Evolutionary conservation across 495 filamentous ascomycete species (phyloP), one percentile per base, ranked within the genome.

Genomic region (Xylaria flabelliformis): DNA sequence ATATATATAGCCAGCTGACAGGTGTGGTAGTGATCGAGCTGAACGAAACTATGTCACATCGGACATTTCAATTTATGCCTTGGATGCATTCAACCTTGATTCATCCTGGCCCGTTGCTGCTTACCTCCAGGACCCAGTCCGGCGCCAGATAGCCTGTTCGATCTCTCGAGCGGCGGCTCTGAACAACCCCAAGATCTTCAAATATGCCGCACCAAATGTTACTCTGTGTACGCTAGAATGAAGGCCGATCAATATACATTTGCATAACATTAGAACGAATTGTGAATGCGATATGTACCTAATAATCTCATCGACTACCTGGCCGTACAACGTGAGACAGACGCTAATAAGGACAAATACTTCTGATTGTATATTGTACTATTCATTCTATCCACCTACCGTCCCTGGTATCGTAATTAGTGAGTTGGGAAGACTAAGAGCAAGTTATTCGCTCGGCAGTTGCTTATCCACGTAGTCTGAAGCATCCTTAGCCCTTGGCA

Each of bases 1-100:
- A 17, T 61, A 61, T 61, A 61, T 61, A 61, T 61, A 61, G 58
- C 58, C 39, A 61, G 58, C 58, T 61, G 58, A 61, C 58, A 21
- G 32, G 32, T 41, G 58, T 61, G 58, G 58, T 61, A 21, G 32
- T 21, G 39, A 61, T 61, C 17, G 58, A 61, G 58, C 58, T 61
- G 58, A 61, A 21, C 58, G 12, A 56, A 61, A 19, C 29, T 32
- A 61, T 39, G 58, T 39, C 58, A 61, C 34, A 61, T 61, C 58
- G 58, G 56, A 61, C 34, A 39, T 61, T 61, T 39, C 58, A 61
- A 34, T 61, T 61, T 39, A 61, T 56, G 53, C 53, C 53, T 10
- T 56, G 19, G 6, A 59, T 59, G 55, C 55, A 59, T 19, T 36
- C 55, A 17, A 59, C 55, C 26, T 58, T 34, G 55, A 58, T 32